These are phyloP conservation scores for Chamaenerion angustifolium DNA, from an alignment of 345 rosid species.

Conservation along the genomic window DNA sequence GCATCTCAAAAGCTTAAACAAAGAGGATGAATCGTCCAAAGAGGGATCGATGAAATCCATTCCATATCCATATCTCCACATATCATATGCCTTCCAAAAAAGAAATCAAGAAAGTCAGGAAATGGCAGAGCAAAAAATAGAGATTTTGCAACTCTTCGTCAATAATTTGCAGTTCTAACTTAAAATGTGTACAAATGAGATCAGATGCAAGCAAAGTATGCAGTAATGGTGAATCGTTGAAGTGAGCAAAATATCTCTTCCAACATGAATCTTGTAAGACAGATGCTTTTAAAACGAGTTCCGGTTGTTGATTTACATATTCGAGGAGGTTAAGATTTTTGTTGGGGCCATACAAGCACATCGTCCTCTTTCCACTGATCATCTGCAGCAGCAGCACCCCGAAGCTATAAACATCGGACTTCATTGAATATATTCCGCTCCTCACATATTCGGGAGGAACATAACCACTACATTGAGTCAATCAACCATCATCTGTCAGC, in stretches of 20 bases:
- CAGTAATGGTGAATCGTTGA: too few species aligned
- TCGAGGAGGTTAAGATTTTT: slow-evolving; percentile 23
- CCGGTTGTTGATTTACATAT: slow-evolving; percentile 14
- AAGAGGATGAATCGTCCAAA: slow-evolving; percentile 14
- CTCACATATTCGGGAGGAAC: slow-evolving; percentile 39
- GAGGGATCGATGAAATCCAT: slow-evolving; percentile 17
- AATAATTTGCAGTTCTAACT: background rate
- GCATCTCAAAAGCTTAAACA: slow-evolving; percentile 12
- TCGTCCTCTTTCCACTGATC: slow-evolving; percentile 27
- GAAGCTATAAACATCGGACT: slow-evolving; percentile 37
- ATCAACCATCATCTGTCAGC: background rate
- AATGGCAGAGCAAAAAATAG: slow-evolving; percentile 1
- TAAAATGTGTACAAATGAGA: too few species aligned
- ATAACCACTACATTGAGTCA: slow-evolving; percentile 24
- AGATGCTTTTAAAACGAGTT: background rate
- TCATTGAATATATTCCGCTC: slow-evolving; percentile 30
- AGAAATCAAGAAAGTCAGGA: too few species aligned
- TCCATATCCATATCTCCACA: slow-evolving; percentile 12
- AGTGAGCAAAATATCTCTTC: too few species aligned
- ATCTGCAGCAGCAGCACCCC: slow-evolving; percentile 41
- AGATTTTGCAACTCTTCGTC: background rate
- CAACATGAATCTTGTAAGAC: background rate
- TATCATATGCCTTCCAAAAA: slow-evolving; percentile 13
- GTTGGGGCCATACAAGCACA: slow-evolving; percentile 13
- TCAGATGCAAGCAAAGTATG: too few species aligned